A percentile compares a stretch with the other conserved stretches of the same genome.
Evolutionary conservation across 148 eudicot species (phyloP).

Genomic region (Vaccinium myrtillus): DNA sequence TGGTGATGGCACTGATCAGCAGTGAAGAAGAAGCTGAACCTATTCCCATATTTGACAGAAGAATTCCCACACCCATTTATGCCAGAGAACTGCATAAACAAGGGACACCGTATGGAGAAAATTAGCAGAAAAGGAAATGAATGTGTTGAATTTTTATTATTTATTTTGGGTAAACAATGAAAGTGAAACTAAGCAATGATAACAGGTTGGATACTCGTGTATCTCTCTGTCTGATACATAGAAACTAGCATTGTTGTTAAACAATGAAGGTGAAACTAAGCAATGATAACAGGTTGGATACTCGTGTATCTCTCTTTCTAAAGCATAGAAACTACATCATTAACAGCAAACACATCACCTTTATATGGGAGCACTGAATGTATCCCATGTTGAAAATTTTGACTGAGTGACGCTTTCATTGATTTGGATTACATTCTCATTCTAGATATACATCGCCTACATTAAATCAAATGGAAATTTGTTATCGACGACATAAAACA

Average conservation of each 20-base stretch:
- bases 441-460: neutral
- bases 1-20: slow-evolving; percentile 72
- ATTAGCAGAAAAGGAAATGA: neutral
- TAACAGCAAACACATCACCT: no score
- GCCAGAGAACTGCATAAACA: slow-evolving; percentile 59
- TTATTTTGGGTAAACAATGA: neutral
- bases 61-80: slow-evolving; percentile 76
- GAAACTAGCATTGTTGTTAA: neutral
- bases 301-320: no score
- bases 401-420: neutral
- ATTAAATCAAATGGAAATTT: neutral
- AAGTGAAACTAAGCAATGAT: neutral
- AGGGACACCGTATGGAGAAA: neutral
- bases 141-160: neutral
- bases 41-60: slow-evolving; percentile 52
- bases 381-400: no score
- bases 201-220: neutral
- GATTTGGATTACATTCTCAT: neutral
- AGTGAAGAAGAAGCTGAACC: slow-evolving; percentile 63
- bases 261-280: neutral
- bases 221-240: neutral
- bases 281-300: no score
- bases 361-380: no score
- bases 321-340: no score
- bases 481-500: neutral